Conservation (phyloP, 306 rosid species). For the Prinsepia uniflora region DNA sequence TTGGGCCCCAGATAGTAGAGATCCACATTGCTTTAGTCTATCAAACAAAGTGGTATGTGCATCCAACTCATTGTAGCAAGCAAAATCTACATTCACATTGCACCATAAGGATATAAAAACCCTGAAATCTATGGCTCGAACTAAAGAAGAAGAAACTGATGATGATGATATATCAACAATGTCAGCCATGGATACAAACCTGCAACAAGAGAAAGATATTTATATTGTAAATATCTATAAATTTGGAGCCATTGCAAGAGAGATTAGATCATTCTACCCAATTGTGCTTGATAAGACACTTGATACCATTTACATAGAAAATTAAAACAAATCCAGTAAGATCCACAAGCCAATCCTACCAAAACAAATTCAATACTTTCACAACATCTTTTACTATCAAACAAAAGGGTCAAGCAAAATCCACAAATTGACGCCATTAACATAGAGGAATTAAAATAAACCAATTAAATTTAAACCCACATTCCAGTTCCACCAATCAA, state of each 20-base stretch:
- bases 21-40: slow-evolving; percentile 61
- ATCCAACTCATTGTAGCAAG: slow-evolving; percentile 41
- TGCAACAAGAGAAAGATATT: slow-evolving; percentile 26
- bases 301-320: not conserved
- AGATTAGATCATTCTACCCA: not conserved
- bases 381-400: not conserved
- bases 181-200: slow-evolving; percentile 78
- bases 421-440: not conserved
- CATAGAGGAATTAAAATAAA: not conserved
- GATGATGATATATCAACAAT: slow-evolving; percentile 60
- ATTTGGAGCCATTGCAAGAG: not conserved
- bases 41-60: slow-evolving; percentile 31
- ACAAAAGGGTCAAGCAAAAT: not conserved
- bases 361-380: not conserved
- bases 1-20: slow-evolving; percentile 47
- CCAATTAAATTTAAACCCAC: slow-evolving; percentile 4
- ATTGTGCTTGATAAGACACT: not conserved
- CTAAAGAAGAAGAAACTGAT: slow-evolving; percentile 53
- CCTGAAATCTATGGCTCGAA: slow-evolving; percentile 63
- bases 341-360: slow-evolving; percentile 9
- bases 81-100: slow-evolving; percentile 47
- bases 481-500: slow-evolving; percentile 4
- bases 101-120: slow-evolving; percentile 71
- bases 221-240: slow-evolving; percentile 4
- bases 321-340: not conserved